Percentiles rank a stretch among this genome's conserved stretches.
These are phyloP conservation scores for Trematosphaeria pertusa DNA, from an alignment of 2,329 filamentous ascomycete species.

Conservation along the genomic window DNA sequence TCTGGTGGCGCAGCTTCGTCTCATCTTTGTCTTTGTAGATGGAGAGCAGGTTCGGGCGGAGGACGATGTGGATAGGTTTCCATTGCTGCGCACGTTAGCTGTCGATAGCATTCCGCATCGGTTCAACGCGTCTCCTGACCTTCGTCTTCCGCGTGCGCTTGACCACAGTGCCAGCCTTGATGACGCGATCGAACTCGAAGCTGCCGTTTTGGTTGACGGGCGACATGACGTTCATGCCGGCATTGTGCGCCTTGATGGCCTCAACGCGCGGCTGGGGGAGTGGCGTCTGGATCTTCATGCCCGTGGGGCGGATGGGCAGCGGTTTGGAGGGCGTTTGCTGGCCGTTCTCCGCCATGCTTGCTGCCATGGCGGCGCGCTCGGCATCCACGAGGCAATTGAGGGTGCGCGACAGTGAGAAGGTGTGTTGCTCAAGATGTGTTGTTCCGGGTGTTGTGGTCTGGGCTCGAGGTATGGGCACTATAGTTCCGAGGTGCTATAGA, in stretches of 20 bases:
- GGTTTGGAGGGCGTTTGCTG: constrained; percentile 33
- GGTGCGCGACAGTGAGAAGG: background rate
- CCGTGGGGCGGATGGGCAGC: constrained; percentile 24
- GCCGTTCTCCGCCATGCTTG: constrained; percentile 35
- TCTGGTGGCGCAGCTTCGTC: constrained; percentile 85
- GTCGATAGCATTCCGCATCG: too few relatives aligned
- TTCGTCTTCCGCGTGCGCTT: constrained; percentile 95
- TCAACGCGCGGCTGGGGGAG: constrained; percentile 31
- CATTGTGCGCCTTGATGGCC: constrained; percentile 25
- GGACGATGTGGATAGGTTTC: constrained; percentile 87
- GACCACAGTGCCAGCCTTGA: constrained; percentile 85
- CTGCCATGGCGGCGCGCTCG: constrained; percentile 21
- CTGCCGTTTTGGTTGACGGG: constrained; percentile 94
- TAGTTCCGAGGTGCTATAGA: constrained; percentile 18
- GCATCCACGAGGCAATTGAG: constrained; percentile 25
- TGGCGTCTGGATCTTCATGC: constrained; percentile 37
- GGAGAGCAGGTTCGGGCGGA: constrained; percentile 87
- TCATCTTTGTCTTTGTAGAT: constrained; percentile 94
- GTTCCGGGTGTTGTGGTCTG: constrained; percentile 7
- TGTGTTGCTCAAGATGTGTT: constrained; percentile 1
- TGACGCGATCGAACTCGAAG: constrained; percentile 92
- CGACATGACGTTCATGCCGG: constrained; percentile 70
- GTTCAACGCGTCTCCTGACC: constrained; percentile 55
- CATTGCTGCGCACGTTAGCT: constrained; percentile 69
- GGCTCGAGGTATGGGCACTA: constrained; percentile 1